phyloP scores from a whole-genome alignment of 345 rosid species.

The Heritiera fomes region DNA sequence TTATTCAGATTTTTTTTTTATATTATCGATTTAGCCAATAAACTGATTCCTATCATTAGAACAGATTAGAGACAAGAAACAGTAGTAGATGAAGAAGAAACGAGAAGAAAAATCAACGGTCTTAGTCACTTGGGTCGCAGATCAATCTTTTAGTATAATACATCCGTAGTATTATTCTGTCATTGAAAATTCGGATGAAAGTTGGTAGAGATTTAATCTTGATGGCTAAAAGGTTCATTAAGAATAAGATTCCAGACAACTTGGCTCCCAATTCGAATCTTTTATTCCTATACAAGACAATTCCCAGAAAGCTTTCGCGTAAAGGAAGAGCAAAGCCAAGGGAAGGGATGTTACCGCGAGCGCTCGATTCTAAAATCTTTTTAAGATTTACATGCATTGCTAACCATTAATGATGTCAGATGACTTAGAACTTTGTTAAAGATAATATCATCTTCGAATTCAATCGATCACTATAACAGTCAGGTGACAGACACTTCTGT shows the following conservation, averaged over 20 bases:
- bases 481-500: not conserved
- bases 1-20: not conserved
- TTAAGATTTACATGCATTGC: not conserved
- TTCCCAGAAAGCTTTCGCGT: not conserved
- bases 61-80: not conserved
- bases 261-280: not conserved
- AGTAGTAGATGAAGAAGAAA: not conserved
- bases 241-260: conserved; percentile 13
- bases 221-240: not conserved
- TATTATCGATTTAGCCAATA: not conserved
- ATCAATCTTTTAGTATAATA: too few species aligned
- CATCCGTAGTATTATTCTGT: not conserved
- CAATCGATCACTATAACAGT: not conserved
- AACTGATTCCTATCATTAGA: not conserved
- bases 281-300: not conserved
- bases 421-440: not conserved
- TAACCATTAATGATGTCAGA: not conserved
- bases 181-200: not conserved
- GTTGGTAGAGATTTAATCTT: not conserved
- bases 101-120: too few species aligned
- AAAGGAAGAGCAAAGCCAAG: too few species aligned
- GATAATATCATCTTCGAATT: not conserved
- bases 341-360: not conserved
- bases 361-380: not conserved
- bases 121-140: not conserved